phyloP scores from a whole-genome alignment of 805 yeast genomes.

The Sugiyamaella mastotermitis region DNA sequence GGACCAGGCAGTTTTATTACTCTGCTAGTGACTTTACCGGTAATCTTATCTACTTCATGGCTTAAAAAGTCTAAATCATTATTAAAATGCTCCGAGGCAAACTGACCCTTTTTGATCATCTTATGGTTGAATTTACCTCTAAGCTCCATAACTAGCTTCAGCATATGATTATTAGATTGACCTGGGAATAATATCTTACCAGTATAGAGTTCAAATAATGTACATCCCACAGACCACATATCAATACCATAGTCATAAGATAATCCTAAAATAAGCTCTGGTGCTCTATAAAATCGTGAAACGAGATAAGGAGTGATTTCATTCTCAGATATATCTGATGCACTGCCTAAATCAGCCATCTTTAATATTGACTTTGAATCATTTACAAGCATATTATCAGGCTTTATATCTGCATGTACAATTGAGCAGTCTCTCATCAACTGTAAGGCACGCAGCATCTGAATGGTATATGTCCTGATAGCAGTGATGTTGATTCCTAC shows the following conservation, averaged over 20 bases:
- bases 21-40: slow-evolving; percentile 19
- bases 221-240: slow-evolving; percentile 95
- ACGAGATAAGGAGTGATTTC: slow-evolving; percentile 30
- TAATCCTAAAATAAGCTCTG: slow-evolving; percentile 67
- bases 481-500: slow-evolving; percentile 71
- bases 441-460: slow-evolving; percentile 62
- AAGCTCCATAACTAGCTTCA: slow-evolving; percentile 27
- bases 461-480: slow-evolving; percentile 62
- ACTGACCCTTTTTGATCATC: slow-evolving; percentile 24
- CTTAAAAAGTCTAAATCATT: slow-evolving; percentile 22
- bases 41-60: slow-evolving; percentile 20
- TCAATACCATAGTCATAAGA: slow-evolving; percentile 61
- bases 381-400: slow-evolving; percentile 78
- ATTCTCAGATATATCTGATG: slow-evolving; percentile 35
- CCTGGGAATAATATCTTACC: slow-evolving; percentile 90
- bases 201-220: slow-evolving; percentile 86
- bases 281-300: slow-evolving; percentile 73
- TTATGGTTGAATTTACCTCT: slow-evolving; percentile 28
- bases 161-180: slow-evolving; percentile 71
- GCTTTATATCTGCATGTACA: slow-evolving; percentile 88
- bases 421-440: slow-evolving; percentile 64
- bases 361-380: slow-evolving; percentile 58
- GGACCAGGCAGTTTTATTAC: slow-evolving; percentile 14
- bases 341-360: slow-evolving; percentile 87
- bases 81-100: slow-evolving; percentile 26